Conservation (phyloP, 345 rosid species). For the Moricandia moricandioides region DNA sequence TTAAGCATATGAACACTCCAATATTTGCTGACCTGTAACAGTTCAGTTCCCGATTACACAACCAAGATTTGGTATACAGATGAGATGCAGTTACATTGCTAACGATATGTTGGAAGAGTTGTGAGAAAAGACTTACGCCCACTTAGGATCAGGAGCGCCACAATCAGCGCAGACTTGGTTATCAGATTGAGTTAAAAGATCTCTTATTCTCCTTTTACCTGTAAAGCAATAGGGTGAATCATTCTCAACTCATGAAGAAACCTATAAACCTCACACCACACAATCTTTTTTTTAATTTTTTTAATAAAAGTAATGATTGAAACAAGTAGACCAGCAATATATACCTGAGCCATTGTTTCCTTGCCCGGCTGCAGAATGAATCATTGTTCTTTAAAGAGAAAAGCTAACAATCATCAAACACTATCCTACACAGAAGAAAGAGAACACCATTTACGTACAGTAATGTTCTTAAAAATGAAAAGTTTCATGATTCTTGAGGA, state of each 20-base stretch:
- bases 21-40: slow-evolving; percentile 89
- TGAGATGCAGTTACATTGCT: neutral
- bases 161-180: slow-evolving; percentile 96
- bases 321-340: neutral
- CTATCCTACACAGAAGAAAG: slow-evolving; percentile 17
- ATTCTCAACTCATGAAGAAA: neutral
- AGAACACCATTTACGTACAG: neutral
- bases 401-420: slow-evolving; percentile 38
- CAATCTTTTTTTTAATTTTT: no score
- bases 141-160: slow-evolving; percentile 93
- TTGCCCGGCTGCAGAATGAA: slow-evolving; percentile 45
- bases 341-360: slow-evolving; percentile 57
- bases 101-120: neutral
- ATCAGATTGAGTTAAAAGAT: slow-evolving; percentile 66
- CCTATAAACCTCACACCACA: neutral
- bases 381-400: slow-evolving; percentile 48
- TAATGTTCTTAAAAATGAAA: neutral
- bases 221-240: slow-evolving; percentile 8
- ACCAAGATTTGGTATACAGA: neutral
- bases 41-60: neutral
- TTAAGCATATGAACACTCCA: slow-evolving; percentile 94
- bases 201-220: slow-evolving; percentile 80
- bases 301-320: no score
- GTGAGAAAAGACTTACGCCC: slow-evolving; percentile 73
- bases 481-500: neutral